Evolutionary conservation across 257 asterid genomes (phyloP).

Genomic region (Linderniella brevidens): DNA sequence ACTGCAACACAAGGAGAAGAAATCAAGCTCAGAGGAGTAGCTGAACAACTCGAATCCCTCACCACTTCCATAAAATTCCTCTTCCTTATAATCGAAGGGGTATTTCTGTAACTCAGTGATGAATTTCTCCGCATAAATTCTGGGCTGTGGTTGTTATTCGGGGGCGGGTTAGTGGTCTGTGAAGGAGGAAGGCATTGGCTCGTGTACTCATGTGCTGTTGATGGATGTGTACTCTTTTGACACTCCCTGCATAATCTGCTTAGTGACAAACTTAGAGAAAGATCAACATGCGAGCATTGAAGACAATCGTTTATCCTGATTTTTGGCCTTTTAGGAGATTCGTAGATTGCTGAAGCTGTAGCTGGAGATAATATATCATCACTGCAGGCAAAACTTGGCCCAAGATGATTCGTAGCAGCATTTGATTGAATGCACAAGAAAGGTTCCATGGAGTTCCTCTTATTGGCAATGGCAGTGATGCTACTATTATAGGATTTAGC

Average conservation of each 20-base stretch:
- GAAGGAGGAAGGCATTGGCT: conserved; percentile 9
- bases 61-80: conserved; percentile 13
- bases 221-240: conserved; percentile 14
- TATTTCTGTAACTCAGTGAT: conserved; percentile 44
- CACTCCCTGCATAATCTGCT: conserved; percentile 17
- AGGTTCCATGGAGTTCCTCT: no score
- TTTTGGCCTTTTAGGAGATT: conserved; percentile 35
- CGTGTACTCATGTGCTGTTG: conserved; percentile 4
- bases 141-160: conserved; percentile 13
- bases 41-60: conserved; percentile 7
- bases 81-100: conserved; percentile 61
- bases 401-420: conserved; percentile 4
- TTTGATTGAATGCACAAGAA: no score
- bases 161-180: no score
- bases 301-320: conserved; percentile 13
- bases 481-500: no score
- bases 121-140: conserved; percentile 49
- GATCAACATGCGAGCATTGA: conserved; percentile 19
- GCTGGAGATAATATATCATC: conserved; percentile 12
- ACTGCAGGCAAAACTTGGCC: background rate
- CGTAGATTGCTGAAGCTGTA: conserved; percentile 12
- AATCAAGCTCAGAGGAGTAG: background rate
- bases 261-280: conserved; percentile 36
- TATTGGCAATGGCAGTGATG: background rate
- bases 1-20: conserved; percentile 11